A percentile compares a stretch with the other conserved stretches of the same genome.
These are phyloP conservation scores for Globisporangium paddicum DNA, from an alignment of 352 stramenopile genomes.

Conservation along the genomic window DNA sequence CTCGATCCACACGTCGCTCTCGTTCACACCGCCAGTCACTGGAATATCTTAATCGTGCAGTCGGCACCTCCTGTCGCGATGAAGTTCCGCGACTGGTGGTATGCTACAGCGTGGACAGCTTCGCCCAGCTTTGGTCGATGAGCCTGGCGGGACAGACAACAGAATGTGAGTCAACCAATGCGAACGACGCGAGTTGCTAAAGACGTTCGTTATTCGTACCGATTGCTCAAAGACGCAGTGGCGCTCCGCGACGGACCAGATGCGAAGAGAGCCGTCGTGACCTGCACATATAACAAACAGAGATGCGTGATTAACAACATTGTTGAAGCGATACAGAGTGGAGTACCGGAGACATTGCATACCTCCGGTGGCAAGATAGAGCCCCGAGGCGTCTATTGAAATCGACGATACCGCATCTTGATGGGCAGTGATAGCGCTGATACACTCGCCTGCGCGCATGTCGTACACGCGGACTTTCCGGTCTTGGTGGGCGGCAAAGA, in stretches of 20 bases:
- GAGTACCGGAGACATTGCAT: background rate
- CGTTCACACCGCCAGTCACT: slow-evolving; percentile 37
- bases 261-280: slow-evolving; percentile 78
- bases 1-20: background rate
- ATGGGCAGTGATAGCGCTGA: slow-evolving; percentile 70
- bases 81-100: slow-evolving; percentile 77
- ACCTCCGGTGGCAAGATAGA: slow-evolving; percentile 77
- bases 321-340: background rate
- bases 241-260: slow-evolving; percentile 78
- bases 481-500: slow-evolving; percentile 79
- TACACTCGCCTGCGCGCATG: slow-evolving; percentile 79
- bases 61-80: slow-evolving; percentile 76
- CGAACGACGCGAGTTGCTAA: background rate
- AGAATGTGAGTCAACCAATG: background rate
- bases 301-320: background rate
- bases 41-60: slow-evolving; percentile 86
- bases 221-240: slow-evolving; percentile 86
- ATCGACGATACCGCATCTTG: slow-evolving; percentile 79
- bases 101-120: slow-evolving; percentile 68
- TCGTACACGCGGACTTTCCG: slow-evolving; percentile 85
- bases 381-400: slow-evolving; percentile 68
- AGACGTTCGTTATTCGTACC: too few species aligned
- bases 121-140: slow-evolving; percentile 82
- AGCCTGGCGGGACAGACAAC: slow-evolving; percentile 22
- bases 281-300: slow-evolving; percentile 25